Base-by-base conservation (phyloP, 805 yeast genomes). In the Tetrapisispora fleetii region DNA sequence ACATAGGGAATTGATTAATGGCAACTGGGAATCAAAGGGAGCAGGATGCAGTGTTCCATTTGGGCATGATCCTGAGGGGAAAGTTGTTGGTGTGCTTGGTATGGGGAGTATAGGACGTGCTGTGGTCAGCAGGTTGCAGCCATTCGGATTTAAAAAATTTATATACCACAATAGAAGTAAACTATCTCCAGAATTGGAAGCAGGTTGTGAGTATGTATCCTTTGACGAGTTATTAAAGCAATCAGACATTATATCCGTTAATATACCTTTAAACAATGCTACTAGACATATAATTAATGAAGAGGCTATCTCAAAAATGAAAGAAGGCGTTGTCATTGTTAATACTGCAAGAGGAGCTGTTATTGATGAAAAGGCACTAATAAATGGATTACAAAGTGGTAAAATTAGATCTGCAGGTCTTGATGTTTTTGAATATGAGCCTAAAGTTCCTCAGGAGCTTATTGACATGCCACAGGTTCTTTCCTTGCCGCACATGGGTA, bases 261-360 rank as follows among this genome's bases (percentile, higher is more conserved):
- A 83, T 58, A 73, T 89, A 45, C 97, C 96, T 37, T 75, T 87
- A 63, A 88, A 85, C 65, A 59, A 76, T 17, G 62, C 76, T 37
- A 89, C 97, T 1, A 77, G 70, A 50, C 95, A 89, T 63, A 70
- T 80, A 42, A 73, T 89, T 62, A 75, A 83, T 65, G 74, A 70
- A 43, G 80, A 74, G 13, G 70, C 80, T 1, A 74, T 89, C 48
- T 60, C 67, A 22, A 77, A 81, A 65, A 80, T 85, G 85, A 89
- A 89, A 65, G 78, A 79, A 50, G 93, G 89, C 38, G 89, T 81
- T 33, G 79, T 85, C 16, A 56, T 73, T 24, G 81, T 87, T 38
- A 89, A 89, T 68, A 87, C 95, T 13, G 93, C 96, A 6, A 77
- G 97, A 59, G 97, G 97, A 18, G 83, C 91, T 2, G 80, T 89